Percentiles rank a stretch among this genome's conserved stretches.
phyloP scores from a whole-genome alignment of 805 yeast species.

The Kuraishia capsulata region DNA sequence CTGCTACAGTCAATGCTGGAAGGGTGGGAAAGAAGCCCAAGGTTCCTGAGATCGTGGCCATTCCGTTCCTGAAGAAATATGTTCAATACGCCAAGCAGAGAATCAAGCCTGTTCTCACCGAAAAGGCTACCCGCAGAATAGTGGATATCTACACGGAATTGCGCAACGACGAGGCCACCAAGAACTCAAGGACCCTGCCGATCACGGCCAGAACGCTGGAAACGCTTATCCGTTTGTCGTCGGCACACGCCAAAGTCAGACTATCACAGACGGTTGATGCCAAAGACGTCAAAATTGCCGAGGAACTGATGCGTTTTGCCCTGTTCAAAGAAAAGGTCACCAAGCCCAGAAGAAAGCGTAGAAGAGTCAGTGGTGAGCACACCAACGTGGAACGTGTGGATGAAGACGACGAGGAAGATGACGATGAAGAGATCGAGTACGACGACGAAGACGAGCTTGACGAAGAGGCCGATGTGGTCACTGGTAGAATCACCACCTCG shows the following conservation, averaged over 20 bases:
- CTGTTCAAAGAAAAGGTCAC: conserved; percentile 63
- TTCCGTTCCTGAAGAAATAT: conserved; percentile 84
- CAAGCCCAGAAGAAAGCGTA: conserved; percentile 8
- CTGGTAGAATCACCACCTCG: conserved; percentile 8
- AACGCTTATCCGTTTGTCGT: conserved; percentile 86
- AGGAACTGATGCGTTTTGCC: conserved; percentile 75
- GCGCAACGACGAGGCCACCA: conserved; percentile 63
- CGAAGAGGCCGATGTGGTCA: conserved; percentile 10
- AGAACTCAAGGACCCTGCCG: conserved; percentile 79
- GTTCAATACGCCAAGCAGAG: conserved; percentile 90
- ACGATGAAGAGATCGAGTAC: conserved; percentile 6
- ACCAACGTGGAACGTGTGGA: conserved; percentile 9
- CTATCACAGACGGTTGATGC: conserved; percentile 65
- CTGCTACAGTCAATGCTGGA: conserved; percentile 25
- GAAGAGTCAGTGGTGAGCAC: conserved; percentile 12
- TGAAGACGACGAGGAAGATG: conserved; percentile 21
- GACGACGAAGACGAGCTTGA: conserved; percentile 18
- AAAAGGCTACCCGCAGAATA: conserved; percentile 70
- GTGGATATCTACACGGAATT: conserved; percentile 72
- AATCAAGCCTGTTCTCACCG: conserved; percentile 69
- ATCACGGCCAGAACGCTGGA: conserved; percentile 98
- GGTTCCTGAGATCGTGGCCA: conserved; percentile 48
- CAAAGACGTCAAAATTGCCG: conserved; percentile 81
- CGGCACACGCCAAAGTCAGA: conserved; percentile 97
- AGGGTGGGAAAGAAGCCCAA: conserved; percentile 18